Evolutionary conservation across 805 yeast species (phyloP).

Genomic region (Kluyveromyces siamensis): DNA sequence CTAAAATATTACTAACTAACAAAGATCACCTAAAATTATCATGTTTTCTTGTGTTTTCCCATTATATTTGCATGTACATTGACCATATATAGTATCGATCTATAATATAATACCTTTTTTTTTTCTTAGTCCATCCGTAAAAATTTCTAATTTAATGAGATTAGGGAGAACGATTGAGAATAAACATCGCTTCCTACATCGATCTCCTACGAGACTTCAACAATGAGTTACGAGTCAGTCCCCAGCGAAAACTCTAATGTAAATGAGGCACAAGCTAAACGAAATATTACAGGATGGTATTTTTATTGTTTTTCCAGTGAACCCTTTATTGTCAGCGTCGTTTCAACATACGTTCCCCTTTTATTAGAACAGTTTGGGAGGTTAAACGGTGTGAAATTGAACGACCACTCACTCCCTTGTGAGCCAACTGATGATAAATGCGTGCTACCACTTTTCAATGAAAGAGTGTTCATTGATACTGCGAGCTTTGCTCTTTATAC

Average conservation of each 20-base stretch:
- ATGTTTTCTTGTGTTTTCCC: background rate
- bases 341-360: conserved; percentile 70
- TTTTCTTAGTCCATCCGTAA: background rate
- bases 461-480: conserved; percentile 50
- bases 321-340: conserved; percentile 72
- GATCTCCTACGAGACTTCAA: background rate
- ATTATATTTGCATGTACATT: background rate
- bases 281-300: conserved; percentile 54
- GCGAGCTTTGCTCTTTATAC: conserved; percentile 68
- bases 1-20: background rate
- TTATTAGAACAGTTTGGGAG: conserved; percentile 65
- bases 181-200: background rate
- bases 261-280: conserved; percentile 23
- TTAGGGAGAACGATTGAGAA: background rate
- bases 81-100: background rate
- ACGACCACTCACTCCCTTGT: conserved; percentile 54
- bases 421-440: conserved; percentile 30
- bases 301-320: conserved; percentile 68
- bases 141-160: too few relatives aligned
- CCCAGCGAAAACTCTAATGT: background rate
- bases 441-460: conserved; percentile 35
- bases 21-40: background rate
- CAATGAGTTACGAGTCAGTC: conserved; percentile 6
- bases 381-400: conserved; percentile 54
- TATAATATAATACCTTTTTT: background rate